Evolutionary conservation across 805 yeast genomes (phyloP), one percentile per base, ranked within the genome.

Genomic region (Candida saitoana): DNA sequence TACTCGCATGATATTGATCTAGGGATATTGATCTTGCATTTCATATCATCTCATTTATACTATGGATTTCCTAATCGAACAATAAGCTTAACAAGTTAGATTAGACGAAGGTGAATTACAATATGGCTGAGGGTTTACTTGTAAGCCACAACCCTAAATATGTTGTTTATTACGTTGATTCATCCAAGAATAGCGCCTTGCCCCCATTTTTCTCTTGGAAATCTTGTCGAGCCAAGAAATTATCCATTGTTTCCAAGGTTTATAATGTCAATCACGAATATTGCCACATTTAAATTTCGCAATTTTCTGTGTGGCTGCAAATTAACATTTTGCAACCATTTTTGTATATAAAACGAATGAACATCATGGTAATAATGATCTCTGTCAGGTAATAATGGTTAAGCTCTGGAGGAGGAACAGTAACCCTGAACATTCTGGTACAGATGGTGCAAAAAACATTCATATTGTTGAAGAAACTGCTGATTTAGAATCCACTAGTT

Each of bases 401-500:
- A 6, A 7, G 11, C 11, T 22, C 11, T 6, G 27, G 11, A 22
- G 27, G 11, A 6, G 27, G 6, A 11, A 7, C 27, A 22, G 27
- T 22, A 11, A 11, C 6, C 11, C 11, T 22, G 27, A 6, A 6
- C 6, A 22, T 7, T 22, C 27, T 11, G 11, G 27, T 22, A 11
- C 9, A 22, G 27, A 22, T 22, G 27, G 6, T 22, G 6, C 27
- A 6, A 22, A 22, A 11, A 22, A 22, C 27, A 6, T 7, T 11
- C 27, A 22, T 11, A 22, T 22, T 22, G 27, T 36, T 36, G 38
- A 36, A 17, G 38, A 36, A 24, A 24, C 16, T 24, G 18, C 22
- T 11, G 38, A 36, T 16, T 6, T 18, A 34, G 37, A 34, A 34
- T 36, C 38, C 6, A 11, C 22, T 3, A 36, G 38, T 24, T 36